These are phyloP conservation scores for Deuterostichococcus epilithicus DNA, from an alignment of 139 green algal genomes.

Conservation along the genomic window DNA sequence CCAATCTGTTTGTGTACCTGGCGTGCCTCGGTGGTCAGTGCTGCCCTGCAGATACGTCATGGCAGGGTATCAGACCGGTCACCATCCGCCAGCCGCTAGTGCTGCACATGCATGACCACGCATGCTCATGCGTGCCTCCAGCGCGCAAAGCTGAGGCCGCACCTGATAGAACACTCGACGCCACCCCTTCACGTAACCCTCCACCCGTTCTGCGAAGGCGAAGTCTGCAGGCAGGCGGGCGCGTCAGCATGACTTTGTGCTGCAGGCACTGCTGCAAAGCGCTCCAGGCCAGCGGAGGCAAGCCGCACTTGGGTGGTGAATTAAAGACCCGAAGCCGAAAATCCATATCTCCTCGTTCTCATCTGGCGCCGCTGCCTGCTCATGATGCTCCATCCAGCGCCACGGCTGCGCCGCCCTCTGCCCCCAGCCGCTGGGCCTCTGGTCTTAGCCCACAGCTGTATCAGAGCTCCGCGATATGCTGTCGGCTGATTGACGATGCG, in stretches of 20 bases:
- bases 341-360: constrained; percentile 28
- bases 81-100: neutral
- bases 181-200: constrained; percentile 47
- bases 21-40: constrained; percentile 59
- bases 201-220: constrained; percentile 18
- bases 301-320: constrained; percentile 21
- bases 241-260: neutral
- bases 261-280: neutral
- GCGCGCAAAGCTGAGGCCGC: constrained; percentile 4
- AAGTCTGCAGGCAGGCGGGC: constrained; percentile 22
- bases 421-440: no score
- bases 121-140: constrained; percentile 36
- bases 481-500: no score
- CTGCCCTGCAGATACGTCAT: constrained; percentile 23
- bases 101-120: neutral
- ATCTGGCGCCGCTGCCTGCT: neutral
- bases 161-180: constrained; percentile 37
- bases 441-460: no score
- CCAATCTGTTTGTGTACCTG: no score
- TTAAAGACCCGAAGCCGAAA: constrained; percentile 52
- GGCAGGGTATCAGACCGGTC: neutral
- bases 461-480: no score
- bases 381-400: neutral
- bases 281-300: neutral
- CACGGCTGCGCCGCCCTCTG: no score